phyloP scores from a whole-genome alignment of 2,329 filamentous ascomycete genomes.

The Pseudocercospora fijiensis region DNA sequence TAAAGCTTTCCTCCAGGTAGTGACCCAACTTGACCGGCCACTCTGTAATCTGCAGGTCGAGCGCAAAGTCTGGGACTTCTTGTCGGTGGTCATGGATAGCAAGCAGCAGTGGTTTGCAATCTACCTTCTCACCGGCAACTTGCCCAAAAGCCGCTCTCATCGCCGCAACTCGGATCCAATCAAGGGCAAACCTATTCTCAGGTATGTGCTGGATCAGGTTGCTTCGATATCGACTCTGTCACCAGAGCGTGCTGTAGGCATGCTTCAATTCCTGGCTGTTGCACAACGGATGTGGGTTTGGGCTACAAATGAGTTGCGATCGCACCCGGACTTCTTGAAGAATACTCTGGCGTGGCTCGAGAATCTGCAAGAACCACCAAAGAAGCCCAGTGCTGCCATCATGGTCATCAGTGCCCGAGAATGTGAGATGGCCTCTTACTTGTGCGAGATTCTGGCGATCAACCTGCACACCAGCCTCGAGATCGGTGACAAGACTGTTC shows the following conservation, averaged over 20 bases:
- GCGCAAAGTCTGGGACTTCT: constrained; percentile 75
- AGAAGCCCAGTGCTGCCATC: constrained; percentile 30
- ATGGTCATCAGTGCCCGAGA: constrained; percentile 40
- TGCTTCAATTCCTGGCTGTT: constrained; percentile 82
- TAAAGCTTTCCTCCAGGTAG: constrained; percentile 75
- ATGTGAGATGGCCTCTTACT: constrained; percentile 67
- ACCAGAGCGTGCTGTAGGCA: constrained; percentile 65
- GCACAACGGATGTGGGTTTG: constrained; percentile 96
- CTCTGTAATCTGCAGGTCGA: constrained; percentile 65
- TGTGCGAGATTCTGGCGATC: constrained; percentile 87
- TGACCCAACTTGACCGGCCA: constrained; percentile 75
- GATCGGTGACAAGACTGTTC: constrained; percentile 64
- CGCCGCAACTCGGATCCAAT: constrained; percentile 53
- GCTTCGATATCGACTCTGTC: constrained; percentile 62
- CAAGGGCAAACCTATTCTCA: constrained; percentile 66
- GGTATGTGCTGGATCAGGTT: constrained; percentile 69
- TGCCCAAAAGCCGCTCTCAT: constrained; percentile 66
- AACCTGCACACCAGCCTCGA: constrained; percentile 85
- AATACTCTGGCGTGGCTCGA: constrained; percentile 70
- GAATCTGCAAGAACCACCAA: constrained; percentile 53
- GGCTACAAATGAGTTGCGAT: constrained; percentile 78
- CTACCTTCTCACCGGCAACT: constrained; percentile 83
- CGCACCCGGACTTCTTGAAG: constrained; percentile 70
- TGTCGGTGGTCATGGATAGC: constrained; percentile 81
- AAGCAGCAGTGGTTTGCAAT: constrained; percentile 96